Percentiles rank a stretch among this genome's conserved stretches.
These are phyloP conservation scores for Corymbia maculata DNA, from an alignment of 345 rosid species.

Conservation along the genomic window DNA sequence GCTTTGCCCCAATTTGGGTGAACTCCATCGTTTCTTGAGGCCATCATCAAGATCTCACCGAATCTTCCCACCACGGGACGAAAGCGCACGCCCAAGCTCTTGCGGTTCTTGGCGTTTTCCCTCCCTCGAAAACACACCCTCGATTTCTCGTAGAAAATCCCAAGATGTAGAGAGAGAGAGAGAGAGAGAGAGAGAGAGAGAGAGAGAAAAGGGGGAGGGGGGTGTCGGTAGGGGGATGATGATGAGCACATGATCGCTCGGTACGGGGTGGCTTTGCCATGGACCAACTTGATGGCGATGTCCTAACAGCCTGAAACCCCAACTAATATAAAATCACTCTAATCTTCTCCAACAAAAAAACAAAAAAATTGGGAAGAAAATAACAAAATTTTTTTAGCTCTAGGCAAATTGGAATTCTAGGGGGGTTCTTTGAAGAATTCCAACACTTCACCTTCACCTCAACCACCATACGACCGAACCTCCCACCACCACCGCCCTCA, in stretches of 20 bases:
- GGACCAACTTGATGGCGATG: constrained; percentile 20
- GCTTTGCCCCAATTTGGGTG: neutral
- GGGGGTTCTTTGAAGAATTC: neutral
- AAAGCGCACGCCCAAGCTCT: neutral
- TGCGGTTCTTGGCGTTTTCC: neutral
- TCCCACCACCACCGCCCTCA: neutral
- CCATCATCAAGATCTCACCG: neutral
- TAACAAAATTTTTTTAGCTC: neutral
- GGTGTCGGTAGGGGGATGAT: constrained; percentile 2
- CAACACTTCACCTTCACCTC: neutral
- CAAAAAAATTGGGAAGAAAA: neutral
- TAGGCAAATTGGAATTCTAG: neutral
- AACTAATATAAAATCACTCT: neutral
- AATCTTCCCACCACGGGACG: neutral
- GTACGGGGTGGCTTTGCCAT: neutral
- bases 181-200: neutral
- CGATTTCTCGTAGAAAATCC: neutral
- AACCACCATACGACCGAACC: neutral
- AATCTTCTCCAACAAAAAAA: neutral
- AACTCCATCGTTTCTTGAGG: neutral
- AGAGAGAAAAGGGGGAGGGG: too few species aligned
- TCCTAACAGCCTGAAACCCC: constrained; percentile 2
- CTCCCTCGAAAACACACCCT: neutral
- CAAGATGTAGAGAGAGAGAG: neutral
- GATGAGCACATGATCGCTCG: constrained; percentile 1